A percentile compares a stretch with the other conserved stretches of the same genome.
Conservation (phyloP, 148 eudicot genomes). For the Persicaria tinctoria region DNA sequence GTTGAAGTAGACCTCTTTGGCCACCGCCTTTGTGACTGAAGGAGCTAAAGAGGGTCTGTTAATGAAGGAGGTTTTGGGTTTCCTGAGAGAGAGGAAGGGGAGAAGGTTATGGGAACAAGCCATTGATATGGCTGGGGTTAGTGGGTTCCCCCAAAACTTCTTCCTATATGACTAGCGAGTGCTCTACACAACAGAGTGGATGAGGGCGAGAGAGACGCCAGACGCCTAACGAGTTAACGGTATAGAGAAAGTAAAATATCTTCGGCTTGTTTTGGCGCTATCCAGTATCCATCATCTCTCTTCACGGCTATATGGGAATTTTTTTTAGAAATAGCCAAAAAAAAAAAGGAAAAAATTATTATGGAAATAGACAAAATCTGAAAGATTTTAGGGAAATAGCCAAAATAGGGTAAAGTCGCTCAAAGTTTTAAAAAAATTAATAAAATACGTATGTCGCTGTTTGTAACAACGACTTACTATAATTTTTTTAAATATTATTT, state of each 20-base stretch:
- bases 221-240: neutral
- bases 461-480: too few species aligned
- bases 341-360: too few species aligned
- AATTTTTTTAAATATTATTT: too few species aligned
- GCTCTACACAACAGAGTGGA: neutral
- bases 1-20: conserved; percentile 75
- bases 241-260: neutral
- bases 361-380: too few species aligned
- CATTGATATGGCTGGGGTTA: conserved; percentile 23
- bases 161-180: neutral
- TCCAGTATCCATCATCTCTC: neutral
- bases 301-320: too few species aligned
- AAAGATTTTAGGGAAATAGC: too few species aligned
- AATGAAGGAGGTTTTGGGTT: conserved; percentile 12
- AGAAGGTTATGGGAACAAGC: conserved; percentile 30
- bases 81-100: conserved; percentile 25
- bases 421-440: too few species aligned
- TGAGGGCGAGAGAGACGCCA: neutral
- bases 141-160: neutral
- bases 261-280: neutral
- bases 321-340: too few species aligned
- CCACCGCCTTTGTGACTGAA: conserved; percentile 43
- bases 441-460: too few species aligned
- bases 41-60: conserved; percentile 10
- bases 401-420: too few species aligned